These are phyloP conservation scores for Corrigiola litoralis DNA, from an alignment of 179 eudicot species.

Conservation along the genomic window DNA sequence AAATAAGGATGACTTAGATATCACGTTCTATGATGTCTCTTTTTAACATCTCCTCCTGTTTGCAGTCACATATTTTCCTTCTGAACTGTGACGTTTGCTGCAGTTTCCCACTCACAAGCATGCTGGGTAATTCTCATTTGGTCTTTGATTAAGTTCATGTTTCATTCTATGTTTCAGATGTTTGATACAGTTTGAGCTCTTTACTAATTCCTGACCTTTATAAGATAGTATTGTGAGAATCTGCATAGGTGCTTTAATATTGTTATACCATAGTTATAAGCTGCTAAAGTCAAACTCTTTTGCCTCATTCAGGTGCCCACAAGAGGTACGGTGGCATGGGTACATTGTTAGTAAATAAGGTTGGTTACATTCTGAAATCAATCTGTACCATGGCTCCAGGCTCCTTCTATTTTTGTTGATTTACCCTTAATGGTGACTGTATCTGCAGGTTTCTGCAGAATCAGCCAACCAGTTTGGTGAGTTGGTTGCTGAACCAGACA, in stretches of 20 bases:
- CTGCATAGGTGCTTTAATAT: neutral
- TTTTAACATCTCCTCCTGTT: conserved; percentile 16
- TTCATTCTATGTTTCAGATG: neutral
- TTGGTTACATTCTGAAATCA: conserved; percentile 22
- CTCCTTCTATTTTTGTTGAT: neutral
- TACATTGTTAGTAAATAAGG: conserved; percentile 83
- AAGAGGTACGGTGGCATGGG: conserved; percentile 84
- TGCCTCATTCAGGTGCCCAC: conserved; percentile 60
- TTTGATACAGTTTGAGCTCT: neutral
- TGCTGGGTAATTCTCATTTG: conserved; percentile 58
- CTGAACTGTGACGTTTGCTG: conserved; percentile 86
- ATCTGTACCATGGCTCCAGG: neutral
- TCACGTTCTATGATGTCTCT: conserved; percentile 10
- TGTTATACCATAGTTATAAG: neutral
- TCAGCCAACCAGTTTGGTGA: conserved; percentile 93
- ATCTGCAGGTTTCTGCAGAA: conserved; percentile 80
- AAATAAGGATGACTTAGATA: neutral
- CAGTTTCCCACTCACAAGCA: conserved; percentile 65
- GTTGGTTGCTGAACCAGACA: conserved; percentile 75
- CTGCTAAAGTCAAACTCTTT: neutral
- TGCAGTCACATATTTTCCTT: conserved; percentile 84
- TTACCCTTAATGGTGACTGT: neutral
- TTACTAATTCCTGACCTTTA: neutral
- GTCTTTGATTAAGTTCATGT: neutral
- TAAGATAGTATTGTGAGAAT: neutral